Conservation (phyloP, 805 yeast genomes). For the Kodamaea jinghongensis region DNA sequence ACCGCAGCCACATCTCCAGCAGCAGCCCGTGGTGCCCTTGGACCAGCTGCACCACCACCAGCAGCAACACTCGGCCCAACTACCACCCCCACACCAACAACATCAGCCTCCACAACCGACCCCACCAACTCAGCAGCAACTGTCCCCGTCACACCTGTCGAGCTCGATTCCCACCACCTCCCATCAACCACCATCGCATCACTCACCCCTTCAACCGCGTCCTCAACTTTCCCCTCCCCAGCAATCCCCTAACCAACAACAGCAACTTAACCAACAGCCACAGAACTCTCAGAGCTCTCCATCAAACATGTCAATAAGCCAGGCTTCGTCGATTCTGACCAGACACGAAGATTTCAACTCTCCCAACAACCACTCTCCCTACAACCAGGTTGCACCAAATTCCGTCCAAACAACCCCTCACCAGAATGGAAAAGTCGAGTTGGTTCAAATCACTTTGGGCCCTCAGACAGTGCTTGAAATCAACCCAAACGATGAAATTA, state of each 20-base stretch:
- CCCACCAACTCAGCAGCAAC: slow-evolving; percentile 4
- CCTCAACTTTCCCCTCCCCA: not conserved
- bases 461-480: slow-evolving; percentile 32
- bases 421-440: not conserved
- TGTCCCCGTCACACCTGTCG: slow-evolving; percentile 3
- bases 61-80: slow-evolving; percentile 1
- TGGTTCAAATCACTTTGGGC: slow-evolving; percentile 29
- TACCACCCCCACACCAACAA: not conserved
- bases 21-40: slow-evolving; percentile 6
- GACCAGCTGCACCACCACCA: slow-evolving; percentile 4
- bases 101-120: not conserved
- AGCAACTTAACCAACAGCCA: slow-evolving; percentile 1
- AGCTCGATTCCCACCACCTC: too few species aligned
- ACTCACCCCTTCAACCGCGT: not conserved
- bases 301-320: not conserved
- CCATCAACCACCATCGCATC: too few species aligned
- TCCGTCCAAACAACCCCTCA: too few species aligned
- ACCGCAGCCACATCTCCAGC: slow-evolving; percentile 7
- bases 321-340: not conserved
- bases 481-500: slow-evolving; percentile 32
- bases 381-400: too few species aligned
- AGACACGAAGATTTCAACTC: not conserved
- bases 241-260: too few species aligned
- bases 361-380: not conserved
- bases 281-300: slow-evolving; percentile 2